A percentile compares a stretch with the other conserved stretches of the same genome.
phyloP scores from a whole-genome alignment of 768 basidiomycete species.

The Russula emetica region DNA sequence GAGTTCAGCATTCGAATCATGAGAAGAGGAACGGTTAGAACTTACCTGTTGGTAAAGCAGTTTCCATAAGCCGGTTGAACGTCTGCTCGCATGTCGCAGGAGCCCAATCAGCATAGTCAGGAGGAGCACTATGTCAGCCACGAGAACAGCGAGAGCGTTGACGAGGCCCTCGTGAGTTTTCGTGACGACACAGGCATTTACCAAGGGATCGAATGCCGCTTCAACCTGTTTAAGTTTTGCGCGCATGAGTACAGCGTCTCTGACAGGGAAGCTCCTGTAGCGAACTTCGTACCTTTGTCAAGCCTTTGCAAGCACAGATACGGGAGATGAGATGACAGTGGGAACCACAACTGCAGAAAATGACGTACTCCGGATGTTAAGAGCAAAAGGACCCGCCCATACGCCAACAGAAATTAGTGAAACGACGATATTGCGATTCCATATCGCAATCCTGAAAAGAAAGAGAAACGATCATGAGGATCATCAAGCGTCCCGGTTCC shows the following conservation, averaged over 20 bases:
- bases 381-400: not conserved
- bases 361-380: slow-evolving; percentile 9
- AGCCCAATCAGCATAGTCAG: slow-evolving; percentile 5
- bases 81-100: not conserved
- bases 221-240: not conserved
- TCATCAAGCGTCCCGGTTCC: not conserved
- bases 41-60: slow-evolving; percentile 21
- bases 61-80: slow-evolving; percentile 9
- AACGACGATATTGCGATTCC: not conserved
- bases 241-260: not conserved
- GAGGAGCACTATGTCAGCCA: slow-evolving; percentile 4
- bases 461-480: not conserved
- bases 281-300: slow-evolving; percentile 1
- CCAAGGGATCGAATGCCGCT: not conserved
- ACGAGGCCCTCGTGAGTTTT: not conserved
- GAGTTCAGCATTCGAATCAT: not conserved
- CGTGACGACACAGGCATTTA: not conserved
- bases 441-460: slow-evolving; percentile 11
- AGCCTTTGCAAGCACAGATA: not conserved
- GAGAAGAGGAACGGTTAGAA: not conserved
- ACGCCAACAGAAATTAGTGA: slow-evolving; percentile 1
- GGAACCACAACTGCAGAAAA: not conserved
- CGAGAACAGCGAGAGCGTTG: not conserved
- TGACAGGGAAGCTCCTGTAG: not conserved
- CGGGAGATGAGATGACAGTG: not conserved